Evolutionary conservation across 2,329 filamentous ascomycete species (phyloP), one percentile per base, ranked within the genome.

Genomic region (Diplodia seriata): DNA sequence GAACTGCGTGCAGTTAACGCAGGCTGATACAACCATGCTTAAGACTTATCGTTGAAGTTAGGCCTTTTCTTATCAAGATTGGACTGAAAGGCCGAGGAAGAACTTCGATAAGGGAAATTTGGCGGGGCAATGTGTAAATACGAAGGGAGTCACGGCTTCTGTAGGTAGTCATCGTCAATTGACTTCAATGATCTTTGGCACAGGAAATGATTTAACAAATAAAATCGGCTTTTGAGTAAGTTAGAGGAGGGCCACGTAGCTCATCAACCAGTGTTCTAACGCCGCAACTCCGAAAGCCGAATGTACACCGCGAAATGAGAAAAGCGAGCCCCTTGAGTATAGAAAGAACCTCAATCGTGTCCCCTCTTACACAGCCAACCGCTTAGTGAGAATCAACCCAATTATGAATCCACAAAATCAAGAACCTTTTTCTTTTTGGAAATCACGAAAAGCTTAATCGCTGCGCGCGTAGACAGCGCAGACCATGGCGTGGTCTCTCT

Each of bases 401-500:
- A 51, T 51, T 65, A 63, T 50, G 38, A 64, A 64, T 43, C 40
- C 67, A 56, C 59, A 23, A 67, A 69, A 53, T 36, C 38, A 51
- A 54, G 40, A 67, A 55, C 26, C 49, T 8, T 26, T 61, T 51
- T 61, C 36, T 31, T 61, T 51, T 61, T 54, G 18, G n/a, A 49
- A 55, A 61, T 61, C 38, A 38, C 51, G 57, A 63, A 36, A 36
- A 47, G 31, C 36, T 69, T 49, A 69, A 15, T 53, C 53, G 26
- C 72, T 77, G 77, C 73, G 76, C 75, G 83, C 78, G 81, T 89
- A 89, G 74, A 88, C 81, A 82, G 87, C 88, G 72, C 84, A 83
- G 69, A 90, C 88, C 78, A 90, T 88, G 75, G 87, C 88, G 82
- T 90, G 88, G 78, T 90, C 87, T 84, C 86, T 83, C 82, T 89